phyloP scores from a whole-genome alignment of 441 rosid species.

The Croton laevigatus region DNA sequence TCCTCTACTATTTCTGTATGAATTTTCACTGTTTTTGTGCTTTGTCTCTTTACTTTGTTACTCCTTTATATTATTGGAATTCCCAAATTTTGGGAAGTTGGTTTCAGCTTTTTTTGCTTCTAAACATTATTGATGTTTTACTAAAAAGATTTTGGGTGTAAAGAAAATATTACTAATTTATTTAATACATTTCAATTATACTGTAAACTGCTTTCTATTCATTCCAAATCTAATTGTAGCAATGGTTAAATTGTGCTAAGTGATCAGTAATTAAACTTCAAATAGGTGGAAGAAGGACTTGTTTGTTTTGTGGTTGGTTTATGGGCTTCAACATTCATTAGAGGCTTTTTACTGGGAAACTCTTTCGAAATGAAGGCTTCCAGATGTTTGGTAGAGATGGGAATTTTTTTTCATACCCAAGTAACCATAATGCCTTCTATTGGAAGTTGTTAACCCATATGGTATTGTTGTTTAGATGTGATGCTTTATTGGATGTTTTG shows the following conservation, averaged over 20 bases:
- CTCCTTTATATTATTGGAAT: neutral
- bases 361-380: neutral
- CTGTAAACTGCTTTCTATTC: neutral
- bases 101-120: too few relatives aligned
- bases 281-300: neutral
- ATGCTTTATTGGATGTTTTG: neutral
- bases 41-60: neutral
- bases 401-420: neutral
- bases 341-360: neutral
- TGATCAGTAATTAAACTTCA: neutral
- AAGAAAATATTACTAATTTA: neutral
- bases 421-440: neutral
- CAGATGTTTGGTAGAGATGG: neutral
- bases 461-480: neutral
- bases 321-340: neutral
- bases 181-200: neutral
- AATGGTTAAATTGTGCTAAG: neutral
- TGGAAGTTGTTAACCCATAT: neutral
- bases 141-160: neutral
- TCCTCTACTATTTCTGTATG: neutral
- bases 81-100: neutral
- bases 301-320: neutral
- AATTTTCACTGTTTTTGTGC: neutral
- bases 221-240: neutral
- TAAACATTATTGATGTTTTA: neutral